phyloP scores from a whole-genome alignment of 768 basidiomycete species.

The Erythrobasidium yunnanense region DNA sequence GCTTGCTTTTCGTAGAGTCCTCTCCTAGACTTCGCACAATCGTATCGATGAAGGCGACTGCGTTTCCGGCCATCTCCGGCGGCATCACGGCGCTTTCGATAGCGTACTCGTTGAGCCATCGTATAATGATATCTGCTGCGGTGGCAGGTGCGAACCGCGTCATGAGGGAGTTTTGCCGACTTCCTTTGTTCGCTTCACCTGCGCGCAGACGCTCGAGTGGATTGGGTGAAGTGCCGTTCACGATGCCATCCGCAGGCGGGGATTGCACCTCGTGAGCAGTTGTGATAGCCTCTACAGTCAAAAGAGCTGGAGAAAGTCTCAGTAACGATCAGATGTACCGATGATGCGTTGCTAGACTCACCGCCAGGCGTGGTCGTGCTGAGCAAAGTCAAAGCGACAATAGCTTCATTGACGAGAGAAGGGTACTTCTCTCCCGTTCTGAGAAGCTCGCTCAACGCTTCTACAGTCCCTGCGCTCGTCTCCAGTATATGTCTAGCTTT shows the following conservation, averaged over 20 bases:
- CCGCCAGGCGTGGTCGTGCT: constrained; percentile 33
- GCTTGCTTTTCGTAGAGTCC: not conserved
- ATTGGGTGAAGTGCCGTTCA: no score
- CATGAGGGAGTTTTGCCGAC: not conserved
- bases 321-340: not conserved
- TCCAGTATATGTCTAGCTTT: constrained; percentile 46
- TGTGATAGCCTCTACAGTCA: not conserved
- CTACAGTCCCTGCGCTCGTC: constrained; percentile 50
- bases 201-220: no score
- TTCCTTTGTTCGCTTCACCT: no score
- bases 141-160: not conserved
- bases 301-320: not conserved
- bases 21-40: not conserved
- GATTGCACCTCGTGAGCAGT: not conserved
- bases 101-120: constrained; percentile 15
- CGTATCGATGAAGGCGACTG: not conserved
- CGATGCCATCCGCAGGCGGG: no score
- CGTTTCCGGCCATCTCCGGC: constrained; percentile 19
- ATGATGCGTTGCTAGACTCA: not conserved
- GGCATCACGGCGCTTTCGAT: constrained; percentile 9
- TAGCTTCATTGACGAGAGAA: constrained; percentile 74
- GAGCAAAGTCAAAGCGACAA: constrained; percentile 69
- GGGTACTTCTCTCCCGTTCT: constrained; percentile 68
- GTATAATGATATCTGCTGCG: not conserved
- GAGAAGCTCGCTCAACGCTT: constrained; percentile 59